Percentiles rank a stretch among this genome's conserved stretches.
Conservation (phyloP, 352 stramenopile genomes). For the Globisporangium megalacanthum region DNA sequence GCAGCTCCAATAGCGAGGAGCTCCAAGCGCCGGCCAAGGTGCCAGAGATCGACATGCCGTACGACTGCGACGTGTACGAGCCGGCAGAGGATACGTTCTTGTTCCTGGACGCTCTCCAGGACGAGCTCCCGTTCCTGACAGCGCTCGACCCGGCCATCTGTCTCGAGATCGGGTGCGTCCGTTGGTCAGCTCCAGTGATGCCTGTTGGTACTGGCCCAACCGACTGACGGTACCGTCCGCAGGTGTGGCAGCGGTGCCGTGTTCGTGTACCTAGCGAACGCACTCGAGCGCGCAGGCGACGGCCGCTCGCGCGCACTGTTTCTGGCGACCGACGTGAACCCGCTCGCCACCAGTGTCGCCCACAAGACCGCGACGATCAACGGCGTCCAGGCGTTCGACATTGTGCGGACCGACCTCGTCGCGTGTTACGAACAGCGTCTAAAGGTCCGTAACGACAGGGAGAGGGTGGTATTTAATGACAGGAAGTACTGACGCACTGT, state of each 20-base stretch:
- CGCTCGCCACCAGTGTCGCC: constrained; percentile 74
- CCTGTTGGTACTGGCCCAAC: not conserved
- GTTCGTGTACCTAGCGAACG: constrained; percentile 74
- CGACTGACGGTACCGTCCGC: not conserved
- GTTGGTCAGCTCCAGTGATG: too few relatives aligned
- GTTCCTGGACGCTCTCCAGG: constrained; percentile 93
- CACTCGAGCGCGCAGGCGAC: constrained; percentile 49
- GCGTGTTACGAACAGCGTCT: constrained; percentile 50
- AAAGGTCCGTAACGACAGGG: constrained; percentile 22
- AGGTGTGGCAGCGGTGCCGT: constrained; percentile 62
- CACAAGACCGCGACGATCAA: constrained; percentile 86
- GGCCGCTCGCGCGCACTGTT: constrained; percentile 35
- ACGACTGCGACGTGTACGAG: constrained; percentile 94
- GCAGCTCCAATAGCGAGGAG: not conserved
- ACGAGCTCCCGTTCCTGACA: constrained; percentile 67
- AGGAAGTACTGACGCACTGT: too few relatives aligned
- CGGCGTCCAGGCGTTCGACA: constrained; percentile 54
- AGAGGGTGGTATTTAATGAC: not conserved
- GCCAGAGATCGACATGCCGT: constrained; percentile 70
- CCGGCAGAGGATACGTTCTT: constrained; percentile 97
- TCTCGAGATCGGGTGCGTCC: constrained; percentile 79
- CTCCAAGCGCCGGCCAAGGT: constrained; percentile 25
- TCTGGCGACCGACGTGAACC: constrained; percentile 94
- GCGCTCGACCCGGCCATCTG: constrained; percentile 65
- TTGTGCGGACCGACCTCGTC: constrained; percentile 85